Evolutionary conservation across 2,329 filamentous ascomycete genomes (phyloP), one percentile per base, ranked within the genome.

Genomic region (Xylaria sp.): DNA sequence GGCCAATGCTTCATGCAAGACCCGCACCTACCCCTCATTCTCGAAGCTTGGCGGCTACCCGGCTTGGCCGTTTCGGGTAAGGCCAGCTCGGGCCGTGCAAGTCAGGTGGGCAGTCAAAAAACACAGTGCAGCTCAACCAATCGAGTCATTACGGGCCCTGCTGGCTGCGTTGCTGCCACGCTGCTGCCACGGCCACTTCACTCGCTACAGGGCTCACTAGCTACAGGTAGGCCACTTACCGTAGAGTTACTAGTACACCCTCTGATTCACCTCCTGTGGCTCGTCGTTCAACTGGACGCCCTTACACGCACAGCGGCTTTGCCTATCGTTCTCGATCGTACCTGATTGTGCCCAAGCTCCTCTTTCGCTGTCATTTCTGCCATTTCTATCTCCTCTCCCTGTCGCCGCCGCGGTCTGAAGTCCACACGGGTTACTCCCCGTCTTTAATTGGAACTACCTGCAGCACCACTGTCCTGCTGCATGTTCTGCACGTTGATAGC

Each of bases 1-100:
- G 62, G 58, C 7, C 67, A 59, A 41, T 62, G 25, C 62, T 13
- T 31, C 23, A 56, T 36, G 23, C 8, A 6, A n/a, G 62, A 56
- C 60, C 66, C 54, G 33, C 48, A 7, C 15, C 31, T 69, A 72
- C 71, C 71, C 71, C 71, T 72, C 71, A 71, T 66, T 64, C 43
- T 57, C 31, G 28, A 46, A 52, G 54, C 66, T 71, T 67, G 71
- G 68, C 68, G n/a, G 52, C n/a, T 43, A 39, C 2, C 15, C 56
- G 56, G 64, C 66, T 67, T 68, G 52, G 41, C 66, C 23, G 1
- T 20, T 63, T 62, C 4, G 3, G 25, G 68, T 48, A 64, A 66
- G 61, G 23, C 6, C 46, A 13, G 23, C 41, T 41, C 62, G 62
- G 64, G 69, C 61, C 51, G 57, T 62, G 62, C 58, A 66, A 62